Evolutionary conservation across 2,329 filamentous ascomycete genomes (phyloP), one percentile per base, ranked within the genome.

Genomic region (Leptodontidium sp.): DNA sequence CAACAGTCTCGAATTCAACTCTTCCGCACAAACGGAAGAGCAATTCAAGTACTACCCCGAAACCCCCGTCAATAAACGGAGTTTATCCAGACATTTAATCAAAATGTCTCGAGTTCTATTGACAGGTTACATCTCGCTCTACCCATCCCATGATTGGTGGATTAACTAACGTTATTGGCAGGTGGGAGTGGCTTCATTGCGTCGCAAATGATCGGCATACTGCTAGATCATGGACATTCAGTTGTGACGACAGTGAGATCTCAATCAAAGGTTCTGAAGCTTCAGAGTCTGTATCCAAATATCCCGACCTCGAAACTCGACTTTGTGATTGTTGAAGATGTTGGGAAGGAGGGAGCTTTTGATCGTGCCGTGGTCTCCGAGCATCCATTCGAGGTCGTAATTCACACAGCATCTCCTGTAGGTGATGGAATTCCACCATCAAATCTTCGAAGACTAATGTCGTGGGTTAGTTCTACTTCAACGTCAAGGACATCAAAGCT

Each of bases 301-400:
- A 15, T 64, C 55, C 32, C 45, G 9, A 50, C 52, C 12, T 59
- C 64, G 1, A 49, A 65, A 24, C 69, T 84, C 1, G 79, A 80
- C 1, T 84, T 81, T 65, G 80, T 77, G 38, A 86, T 94, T 69
- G 91, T 95, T 17, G 84, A 88, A 55, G 91, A 96, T 73, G 89
- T 96, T 71, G 89, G 90, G 0, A 77, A 88, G 71, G 84, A 88
- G 17, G 86, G 86, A 29, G 91, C 91, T 21, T 95, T 95, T 73
- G 86, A 91, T 67, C 78, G 85, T 76, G 70, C 77, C 66, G 77
- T 79, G 1, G 71, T 80, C 0, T 76, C 79, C 0, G 92, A 94
- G 8, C 61, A 45, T 50, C 66, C 66, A 5, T 68, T 94, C 72
- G 89, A 92, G 75, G 89, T 86, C 61, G 90, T 94, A 65, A 84